These are phyloP conservation scores for Fusarium siculi DNA, from an alignment of 2,329 filamentous ascomycete genomes.

Conservation along the genomic window DNA sequence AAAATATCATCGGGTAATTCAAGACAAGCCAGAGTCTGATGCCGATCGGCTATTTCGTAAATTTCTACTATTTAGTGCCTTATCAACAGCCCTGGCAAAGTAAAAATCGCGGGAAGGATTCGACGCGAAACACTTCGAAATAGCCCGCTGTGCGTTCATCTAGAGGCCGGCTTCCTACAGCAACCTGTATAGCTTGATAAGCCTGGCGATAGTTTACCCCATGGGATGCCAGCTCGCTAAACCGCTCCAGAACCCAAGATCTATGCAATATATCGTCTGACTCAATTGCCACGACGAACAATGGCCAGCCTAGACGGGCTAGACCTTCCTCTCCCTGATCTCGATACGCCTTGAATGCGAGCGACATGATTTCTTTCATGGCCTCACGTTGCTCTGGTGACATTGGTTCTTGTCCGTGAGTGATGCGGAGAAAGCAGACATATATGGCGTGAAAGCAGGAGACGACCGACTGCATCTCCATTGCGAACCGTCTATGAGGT, in stretches of 20 bases:
- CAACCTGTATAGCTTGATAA: not conserved
- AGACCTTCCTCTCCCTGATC: not conserved
- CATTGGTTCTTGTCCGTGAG: not conserved
- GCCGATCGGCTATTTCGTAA: not conserved
- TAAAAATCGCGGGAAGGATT: not conserved
- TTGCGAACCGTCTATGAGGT: not conserved
- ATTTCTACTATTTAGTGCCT: no score
- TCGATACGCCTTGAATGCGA: not conserved
- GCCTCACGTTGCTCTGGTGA: not conserved
- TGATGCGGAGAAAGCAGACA: not conserved
- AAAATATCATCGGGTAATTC: not conserved
- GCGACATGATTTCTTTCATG: not conserved
- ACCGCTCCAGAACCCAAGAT: not conserved
- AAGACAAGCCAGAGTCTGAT: not conserved
- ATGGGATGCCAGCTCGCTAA: not conserved
- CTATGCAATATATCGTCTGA: not conserved
- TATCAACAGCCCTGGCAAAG: not conserved
- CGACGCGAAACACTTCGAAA: not conserved
- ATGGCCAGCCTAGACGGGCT: not conserved
- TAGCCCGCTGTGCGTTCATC: not conserved
- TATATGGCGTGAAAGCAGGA: not conserved
- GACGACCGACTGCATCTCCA: not conserved
- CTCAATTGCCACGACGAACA: not conserved
- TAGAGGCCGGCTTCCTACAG: not conserved
- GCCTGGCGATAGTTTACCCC: not conserved